phyloP scores from a whole-genome alignment of 2,329 filamentous ascomycete species.

The Chaetomiaceae sp. region DNA sequence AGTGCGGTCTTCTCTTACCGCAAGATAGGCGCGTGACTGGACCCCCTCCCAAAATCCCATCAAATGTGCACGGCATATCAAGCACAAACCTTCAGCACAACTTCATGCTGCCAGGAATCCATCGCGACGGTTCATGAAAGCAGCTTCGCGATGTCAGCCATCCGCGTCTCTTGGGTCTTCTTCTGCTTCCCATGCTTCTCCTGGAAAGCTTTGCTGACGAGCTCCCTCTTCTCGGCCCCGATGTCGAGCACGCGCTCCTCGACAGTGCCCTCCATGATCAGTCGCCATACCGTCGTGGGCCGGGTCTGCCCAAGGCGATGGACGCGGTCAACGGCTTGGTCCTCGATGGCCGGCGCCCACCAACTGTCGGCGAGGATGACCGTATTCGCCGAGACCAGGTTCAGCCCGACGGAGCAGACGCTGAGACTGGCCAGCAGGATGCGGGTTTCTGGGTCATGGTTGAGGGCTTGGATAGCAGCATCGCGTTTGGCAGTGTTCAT shows the following conservation, averaged over 20 bases:
- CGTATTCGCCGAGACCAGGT: conserved; percentile 79
- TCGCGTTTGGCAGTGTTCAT: conserved; percentile 72
- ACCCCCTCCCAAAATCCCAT: too few species aligned
- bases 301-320: conserved; percentile 79
- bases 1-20: too few species aligned
- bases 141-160: conserved; percentile 51
- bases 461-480: conserved; percentile 61
- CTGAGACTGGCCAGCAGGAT: conserved; percentile 77
- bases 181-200: conserved; percentile 56
- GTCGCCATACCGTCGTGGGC: conserved; percentile 71
- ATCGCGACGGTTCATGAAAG: too few species aligned
- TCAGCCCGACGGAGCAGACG: conserved; percentile 81
- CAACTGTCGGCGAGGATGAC: conserved; percentile 78
- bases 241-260: conserved; percentile 77
- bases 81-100: too few species aligned
- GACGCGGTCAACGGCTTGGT: conserved; percentile 85
- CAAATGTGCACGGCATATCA: too few species aligned
- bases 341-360: conserved; percentile 92
- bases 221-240: conserved; percentile 70
- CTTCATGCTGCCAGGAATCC: too few species aligned
- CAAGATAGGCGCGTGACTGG: too few species aligned
- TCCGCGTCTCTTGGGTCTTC: conserved; percentile 52
- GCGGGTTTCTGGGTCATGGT: conserved; percentile 60
- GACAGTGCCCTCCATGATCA: conserved; percentile 75
- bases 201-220: conserved; percentile 74